Evolutionary conservation across 495 filamentous ascomycete species (phyloP), one percentile per base, ranked within the genome.

Genomic region (Lasiosphaeriaceae sp.): DNA sequence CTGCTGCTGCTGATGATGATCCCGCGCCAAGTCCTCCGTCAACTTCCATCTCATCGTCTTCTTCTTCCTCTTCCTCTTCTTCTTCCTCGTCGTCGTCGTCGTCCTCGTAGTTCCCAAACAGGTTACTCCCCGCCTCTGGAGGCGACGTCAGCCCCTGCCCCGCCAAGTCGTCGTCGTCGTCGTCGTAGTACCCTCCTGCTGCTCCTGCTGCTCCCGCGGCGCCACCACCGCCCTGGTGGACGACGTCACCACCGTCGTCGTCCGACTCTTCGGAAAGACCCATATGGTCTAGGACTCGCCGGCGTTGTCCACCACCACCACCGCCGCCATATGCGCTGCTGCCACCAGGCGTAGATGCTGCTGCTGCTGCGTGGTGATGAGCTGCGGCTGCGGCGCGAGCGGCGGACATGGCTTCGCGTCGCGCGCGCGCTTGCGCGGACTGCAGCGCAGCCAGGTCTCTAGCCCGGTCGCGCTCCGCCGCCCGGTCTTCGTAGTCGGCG

Each of bases 401-500:
- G 12, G 41, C 35, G 9, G 43, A 34, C 23, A 57, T 66, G 58
- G 61, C 31, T 62, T 64, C 61, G 3, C 59, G 51, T 17, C 67
- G 63, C 23, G 58, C 53, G 58, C 68, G 64, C 51, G 64, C 62
- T 57, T 68, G 58, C 6, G 50, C 43, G 29, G 66, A 61, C 9
- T 52, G 54, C 44, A 57, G 52, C 22, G 48, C 54, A 4, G 56
- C 62, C 49, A 65, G 62, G 9, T 64, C 66, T 34, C 51, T 53
- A 0, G 60, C 56, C 16, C 59, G 58, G 26, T 52, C 46, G 9
- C 71, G 70, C 12, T 69, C 71, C 7, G 58, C 69, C 22, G 74
- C 66, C 5, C 72, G 64, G 62, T 93, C 88, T 73, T 92, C 89
- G 71, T 90, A 92, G 44, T 83, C 77, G 23, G 85, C 80, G 39